A percentile compares a stretch with the other conserved stretches of the same genome.
Conservation (phyloP, 1,284 basidiomycete genomes). For the Ceratobasidium sp. region DNA sequence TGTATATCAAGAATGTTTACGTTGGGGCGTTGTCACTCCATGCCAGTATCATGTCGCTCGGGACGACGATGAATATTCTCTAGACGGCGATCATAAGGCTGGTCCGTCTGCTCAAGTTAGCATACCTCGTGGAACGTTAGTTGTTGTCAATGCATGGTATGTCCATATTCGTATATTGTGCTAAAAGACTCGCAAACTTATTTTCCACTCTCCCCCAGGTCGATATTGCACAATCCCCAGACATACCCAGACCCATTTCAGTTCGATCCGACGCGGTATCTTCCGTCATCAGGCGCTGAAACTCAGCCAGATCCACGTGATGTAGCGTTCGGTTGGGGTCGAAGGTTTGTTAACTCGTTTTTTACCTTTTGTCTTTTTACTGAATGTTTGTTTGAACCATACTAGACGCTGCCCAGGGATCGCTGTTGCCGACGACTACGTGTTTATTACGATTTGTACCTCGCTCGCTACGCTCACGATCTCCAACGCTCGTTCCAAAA, state of each 20-base stretch:
- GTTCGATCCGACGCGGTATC: slow-evolving; percentile 38
- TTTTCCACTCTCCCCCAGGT: background rate
- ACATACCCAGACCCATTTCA: slow-evolving; percentile 38
- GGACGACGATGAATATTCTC: slow-evolving; percentile 22
- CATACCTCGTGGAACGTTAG: slow-evolving; percentile 26
- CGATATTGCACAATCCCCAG: slow-evolving; percentile 38
- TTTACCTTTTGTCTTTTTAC: too few relatives aligned
- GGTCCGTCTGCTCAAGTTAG: background rate
- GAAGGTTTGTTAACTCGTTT: slow-evolving; percentile 23
- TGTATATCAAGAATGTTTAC: slow-evolving; percentile 39
- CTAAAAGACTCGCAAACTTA: background rate
- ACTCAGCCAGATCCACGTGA: slow-evolving; percentile 38
- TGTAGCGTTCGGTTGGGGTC: slow-evolving; percentile 41
- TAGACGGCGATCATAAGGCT: background rate
- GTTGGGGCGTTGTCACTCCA: slow-evolving; percentile 42
- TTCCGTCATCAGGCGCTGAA: background rate
- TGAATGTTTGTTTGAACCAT: too few relatives aligned
- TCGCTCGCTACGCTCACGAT: slow-evolving; percentile 29
- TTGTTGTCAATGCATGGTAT: slow-evolving; percentile 44
- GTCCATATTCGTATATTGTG: background rate
- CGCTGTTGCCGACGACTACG: slow-evolving; percentile 37
- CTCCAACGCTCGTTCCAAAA: slow-evolving; percentile 24
- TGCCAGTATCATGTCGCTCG: slow-evolving; percentile 42
- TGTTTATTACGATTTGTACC: slow-evolving; percentile 38
- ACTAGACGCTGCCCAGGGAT: slow-evolving; percentile 41